phyloP scores from a whole-genome alignment of 345 rosid genomes.

The Acer saccharum region DNA sequence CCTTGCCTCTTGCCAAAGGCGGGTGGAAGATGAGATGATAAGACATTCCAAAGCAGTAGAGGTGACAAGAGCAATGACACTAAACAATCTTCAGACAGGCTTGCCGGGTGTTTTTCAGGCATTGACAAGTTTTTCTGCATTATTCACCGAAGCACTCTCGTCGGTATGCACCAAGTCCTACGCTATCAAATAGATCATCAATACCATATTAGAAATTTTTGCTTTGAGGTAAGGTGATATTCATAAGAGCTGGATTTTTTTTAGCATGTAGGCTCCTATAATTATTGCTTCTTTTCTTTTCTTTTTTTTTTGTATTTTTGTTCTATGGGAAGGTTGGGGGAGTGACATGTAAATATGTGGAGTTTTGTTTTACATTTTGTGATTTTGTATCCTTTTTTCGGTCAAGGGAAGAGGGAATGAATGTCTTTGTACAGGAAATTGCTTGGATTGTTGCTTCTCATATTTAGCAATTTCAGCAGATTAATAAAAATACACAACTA shows the following conservation, averaged over 20 bases:
- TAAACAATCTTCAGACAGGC: conserved; percentile 88
- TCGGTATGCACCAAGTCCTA: conserved; percentile 78
- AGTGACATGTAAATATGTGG: conserved; percentile 45
- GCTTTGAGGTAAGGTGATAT: conserved; percentile 29
- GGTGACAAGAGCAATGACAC: conserved; percentile 89
- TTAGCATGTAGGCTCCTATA: conserved; percentile 35
- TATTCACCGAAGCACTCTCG: conserved; percentile 69
- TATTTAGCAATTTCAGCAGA: conserved; percentile 28
- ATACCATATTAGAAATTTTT: conserved; percentile 26
- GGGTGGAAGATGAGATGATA: conserved; percentile 91
- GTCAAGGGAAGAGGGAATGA: conserved; percentile 17
- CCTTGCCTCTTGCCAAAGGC: conserved; percentile 82
- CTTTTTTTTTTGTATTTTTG: background rate
- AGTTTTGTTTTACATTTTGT: conserved; percentile 8
- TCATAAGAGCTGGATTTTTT: conserved; percentile 38
- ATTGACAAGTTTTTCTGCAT: conserved; percentile 76
- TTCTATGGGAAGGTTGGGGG: conserved; percentile 4
- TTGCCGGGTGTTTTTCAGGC: conserved; percentile 95
- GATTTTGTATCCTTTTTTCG: conserved; percentile 8
- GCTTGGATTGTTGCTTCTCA: conserved; percentile 32
- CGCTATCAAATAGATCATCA: conserved; percentile 59
- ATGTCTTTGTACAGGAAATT: conserved; percentile 47
- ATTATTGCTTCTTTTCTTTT: conserved; percentile 12
- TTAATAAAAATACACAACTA: conserved; percentile 27
- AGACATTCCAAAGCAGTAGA: conserved; percentile 86